Evolutionary conservation across 768 basidiomycete species (phyloP).

Genomic region (Calocybe indica): DNA sequence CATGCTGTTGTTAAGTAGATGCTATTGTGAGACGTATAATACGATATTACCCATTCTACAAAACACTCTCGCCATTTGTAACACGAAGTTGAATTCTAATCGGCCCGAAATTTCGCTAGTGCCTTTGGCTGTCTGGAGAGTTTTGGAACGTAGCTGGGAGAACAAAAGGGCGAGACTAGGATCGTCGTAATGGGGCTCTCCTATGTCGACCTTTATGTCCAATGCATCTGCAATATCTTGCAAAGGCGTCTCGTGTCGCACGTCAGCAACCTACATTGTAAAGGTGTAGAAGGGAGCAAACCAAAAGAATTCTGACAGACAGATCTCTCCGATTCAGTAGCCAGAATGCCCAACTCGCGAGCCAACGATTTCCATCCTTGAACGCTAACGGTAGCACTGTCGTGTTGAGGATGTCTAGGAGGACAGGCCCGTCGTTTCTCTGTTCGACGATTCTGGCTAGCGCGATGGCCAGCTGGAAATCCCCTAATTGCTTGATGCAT

Average conservation of each 20-base stretch:
- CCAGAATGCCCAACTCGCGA: conserved; percentile 98
- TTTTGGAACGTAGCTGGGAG: conserved; percentile 83
- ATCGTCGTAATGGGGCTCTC: conserved; percentile 88
- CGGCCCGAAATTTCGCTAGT: conserved; percentile 85
- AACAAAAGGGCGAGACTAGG: conserved; percentile 89
- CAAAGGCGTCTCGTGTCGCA: conserved; percentile 56
- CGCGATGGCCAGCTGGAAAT: conserved; percentile 88
- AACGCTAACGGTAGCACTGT: conserved; percentile 84
- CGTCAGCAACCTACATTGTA: background rate
- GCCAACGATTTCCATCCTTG: conserved; percentile 83
- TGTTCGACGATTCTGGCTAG: conserved; percentile 82
- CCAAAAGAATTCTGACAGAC: conserved; percentile 85
- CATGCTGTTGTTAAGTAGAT: conserved; percentile 2
- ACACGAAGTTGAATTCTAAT: conserved; percentile 91
- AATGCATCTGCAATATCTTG: conserved; percentile 62
- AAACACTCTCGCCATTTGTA: conserved; percentile 91
- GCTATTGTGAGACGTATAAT: background rate
- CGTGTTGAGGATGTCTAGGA: conserved; percentile 63
- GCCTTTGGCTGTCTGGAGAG: conserved; percentile 89
- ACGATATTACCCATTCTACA: conserved; percentile 82
- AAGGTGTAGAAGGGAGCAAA: conserved; percentile 31
- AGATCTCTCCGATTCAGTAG: conserved; percentile 81
- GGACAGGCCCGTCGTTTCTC: conserved; percentile 73
- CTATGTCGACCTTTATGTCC: conserved; percentile 53
- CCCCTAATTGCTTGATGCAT: conserved; percentile 79